Percentiles rank a stretch among this genome's conserved stretches.
Evolutionary conservation across 345 rosid genomes (phyloP).

Genomic region (Cardamine occulta): DNA sequence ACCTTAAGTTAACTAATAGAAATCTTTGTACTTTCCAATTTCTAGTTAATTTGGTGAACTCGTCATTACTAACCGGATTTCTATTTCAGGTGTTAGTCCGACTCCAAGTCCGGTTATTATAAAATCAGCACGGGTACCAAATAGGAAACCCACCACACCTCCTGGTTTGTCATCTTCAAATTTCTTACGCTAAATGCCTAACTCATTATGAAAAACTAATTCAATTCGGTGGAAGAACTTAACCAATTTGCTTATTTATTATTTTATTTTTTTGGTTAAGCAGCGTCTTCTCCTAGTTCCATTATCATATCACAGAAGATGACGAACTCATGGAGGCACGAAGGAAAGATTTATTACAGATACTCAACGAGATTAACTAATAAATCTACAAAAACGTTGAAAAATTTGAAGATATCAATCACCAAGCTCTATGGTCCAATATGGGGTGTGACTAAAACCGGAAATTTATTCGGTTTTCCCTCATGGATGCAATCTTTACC

Average conservation of each 20-base stretch:
- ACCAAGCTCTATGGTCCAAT: slow-evolving; percentile 85
- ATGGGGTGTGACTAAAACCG: slow-evolving; percentile 74
- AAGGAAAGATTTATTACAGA: slow-evolving; percentile 69
- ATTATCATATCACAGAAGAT: slow-evolving; percentile 65
- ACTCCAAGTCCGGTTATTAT: slow-evolving; percentile 55
- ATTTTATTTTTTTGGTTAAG: slow-evolving; percentile 10
- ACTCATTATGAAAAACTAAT: not conserved
- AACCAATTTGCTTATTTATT: not conserved
- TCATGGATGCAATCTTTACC: slow-evolving; percentile 72
- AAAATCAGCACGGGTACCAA: slow-evolving; percentile 49
- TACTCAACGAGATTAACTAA: slow-evolving; percentile 73
- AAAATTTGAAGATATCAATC: slow-evolving; percentile 63
- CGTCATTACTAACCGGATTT: not conserved
- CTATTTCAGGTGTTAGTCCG: slow-evolving; percentile 38
- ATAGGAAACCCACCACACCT: slow-evolving; percentile 49
- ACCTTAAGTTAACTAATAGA: not conserved
- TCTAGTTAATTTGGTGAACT: not conserved
- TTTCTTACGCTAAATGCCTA: not conserved
- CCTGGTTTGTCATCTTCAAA: slow-evolving; percentile 56
- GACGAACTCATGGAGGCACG: slow-evolving; percentile 66
- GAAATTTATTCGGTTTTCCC: slow-evolving; percentile 64
- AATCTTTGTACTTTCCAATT: not conserved
- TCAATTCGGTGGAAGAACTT: too few relatives aligned
- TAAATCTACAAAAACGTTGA: slow-evolving; percentile 62
- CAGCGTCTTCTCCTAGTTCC: slow-evolving; percentile 60